A percentile compares a stretch with the other conserved stretches of the same genome.
Conservation (phyloP, 106 monocot genomes). For the Iris macrosiphon region DNA sequence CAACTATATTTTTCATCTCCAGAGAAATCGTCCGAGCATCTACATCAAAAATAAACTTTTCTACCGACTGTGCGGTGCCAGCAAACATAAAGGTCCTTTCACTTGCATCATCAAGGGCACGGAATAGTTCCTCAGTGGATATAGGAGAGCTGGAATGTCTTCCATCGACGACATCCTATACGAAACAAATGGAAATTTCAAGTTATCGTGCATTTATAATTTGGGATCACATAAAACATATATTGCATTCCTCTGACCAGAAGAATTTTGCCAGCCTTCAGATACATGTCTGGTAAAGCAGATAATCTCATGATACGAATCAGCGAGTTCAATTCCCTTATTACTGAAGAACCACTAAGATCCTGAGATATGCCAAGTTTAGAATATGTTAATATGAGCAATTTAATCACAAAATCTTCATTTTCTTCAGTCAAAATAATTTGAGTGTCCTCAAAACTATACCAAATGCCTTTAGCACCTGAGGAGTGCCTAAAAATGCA, state of each 20-base stretch:
- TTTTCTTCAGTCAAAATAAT: no score
- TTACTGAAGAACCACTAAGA: background rate
- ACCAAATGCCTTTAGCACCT: no score
- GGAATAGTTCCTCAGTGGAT: conserved; percentile 1
- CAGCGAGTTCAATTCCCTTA: background rate
- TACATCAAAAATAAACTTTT: background rate
- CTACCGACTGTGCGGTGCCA: background rate
- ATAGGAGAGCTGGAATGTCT: background rate
- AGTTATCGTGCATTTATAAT: no score
- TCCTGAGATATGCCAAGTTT: no score
- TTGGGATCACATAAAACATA: no score
- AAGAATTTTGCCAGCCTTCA: background rate
- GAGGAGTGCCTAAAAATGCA: no score
- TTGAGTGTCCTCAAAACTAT: no score
- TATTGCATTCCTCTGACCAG: background rate
- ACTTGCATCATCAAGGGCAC: background rate
- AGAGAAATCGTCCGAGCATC: background rate
- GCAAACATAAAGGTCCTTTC: background rate
- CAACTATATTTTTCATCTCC: background rate
- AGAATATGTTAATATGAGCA: no score
- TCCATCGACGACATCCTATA: background rate
- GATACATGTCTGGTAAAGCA: background rate
- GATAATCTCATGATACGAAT: background rate
- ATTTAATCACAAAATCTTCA: no score
- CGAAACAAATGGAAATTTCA: no score